Evolutionary conservation across 352 stramenopile genomes (phyloP), one percentile per base, ranked within the genome.

Genomic region (Globisporangium camurandrum): DNA sequence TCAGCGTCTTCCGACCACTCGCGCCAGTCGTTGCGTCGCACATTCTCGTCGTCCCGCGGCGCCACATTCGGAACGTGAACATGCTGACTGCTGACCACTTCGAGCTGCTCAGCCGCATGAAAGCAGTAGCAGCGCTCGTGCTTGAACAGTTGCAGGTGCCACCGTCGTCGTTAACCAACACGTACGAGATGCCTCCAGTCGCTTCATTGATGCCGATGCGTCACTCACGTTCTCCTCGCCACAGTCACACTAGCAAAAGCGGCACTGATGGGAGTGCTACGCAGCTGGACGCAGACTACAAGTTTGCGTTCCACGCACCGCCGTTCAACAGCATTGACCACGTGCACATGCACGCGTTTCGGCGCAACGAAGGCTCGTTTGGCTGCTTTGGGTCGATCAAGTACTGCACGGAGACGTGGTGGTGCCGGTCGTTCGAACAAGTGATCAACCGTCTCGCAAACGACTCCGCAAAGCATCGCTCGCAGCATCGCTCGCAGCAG

Each of bases 321-420:
- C 83, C 83, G 17, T 94, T 94, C 61, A 94, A 94, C 69, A 90
- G 77, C 58, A 94, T 94, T 57, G 83, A 94, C 60, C 83, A 94
- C 60, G 78, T 94, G 36, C 83, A 94, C 71, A 92, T 94, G 80
- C 83, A 94, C 62, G 80, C 79, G 17, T 92, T 94, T 50, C 73
- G 71, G 16, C 75, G 63, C 39, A 66, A 67, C 51, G 68, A 75
- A 16, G 57, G 79, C 38, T 62, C 70, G 23, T 79, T 86, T 36
- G 72, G 78, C 24, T 82, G 67, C 46, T 62, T 90, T 8, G 75
- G 77, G 12, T 67, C 72, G 12, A 87, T 93, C 55, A 93, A 93
- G 66, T 93, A 90, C 62, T 72, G 71, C 44, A 93, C 80, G 1
- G 74, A 84, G 47, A 92, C 83, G 26, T 93, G 83, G 83, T 93